Evolutionary conservation across 352 stramenopile species (phyloP), one percentile per base, ranked within the genome.

Genomic region (Phytophthora lateralis): DNA sequence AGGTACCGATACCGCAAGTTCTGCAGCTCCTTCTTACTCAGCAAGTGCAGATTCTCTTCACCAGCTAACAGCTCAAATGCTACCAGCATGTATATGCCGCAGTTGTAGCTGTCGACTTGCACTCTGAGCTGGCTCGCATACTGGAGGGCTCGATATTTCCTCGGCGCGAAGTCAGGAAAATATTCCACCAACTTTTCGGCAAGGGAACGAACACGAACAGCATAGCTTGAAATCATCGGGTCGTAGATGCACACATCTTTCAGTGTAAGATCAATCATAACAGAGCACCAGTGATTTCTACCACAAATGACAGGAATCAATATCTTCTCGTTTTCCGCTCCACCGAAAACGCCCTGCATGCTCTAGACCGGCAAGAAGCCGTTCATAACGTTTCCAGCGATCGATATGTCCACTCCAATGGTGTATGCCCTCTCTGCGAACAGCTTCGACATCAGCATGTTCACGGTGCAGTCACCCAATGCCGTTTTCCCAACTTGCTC

Each of bases 101-200:
- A 48, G 42, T 48, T 48, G 42, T 48, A 48, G 20, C 18, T 48
- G 42, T 48, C 20, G 12, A 32, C 20, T 48, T 30, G 42, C 14
- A 48, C 42, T 17, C 42, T 21, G 15, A 48, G 42, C 9, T 32
- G 17, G 15, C 42, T 30, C 8, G 10, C 5, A 27, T 18, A 48
- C 1, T 18, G 20, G 4, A 8, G 42, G 26, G 34, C 42, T 48
- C 42, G 6, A 29, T 48, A 48, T 32, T 32, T 48, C 42, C 21
- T 30, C 27, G 42, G 42, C 10, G 21, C 10, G 15, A 48, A 48
- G 11, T 48, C 21, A 17, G 42, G 21, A 2, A 15, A 48, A 10
- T 8, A 29, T 0, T 8, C 20, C 12, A 48, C 20, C 12, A 48
- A 11, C 21, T 32, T 48, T 32, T 48, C 42, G 27, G 42, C 42